Evolutionary conservation across 306 rosid species (phyloP), one percentile per base, ranked within the genome.

Genomic region (Inga leiocalycina): DNA sequence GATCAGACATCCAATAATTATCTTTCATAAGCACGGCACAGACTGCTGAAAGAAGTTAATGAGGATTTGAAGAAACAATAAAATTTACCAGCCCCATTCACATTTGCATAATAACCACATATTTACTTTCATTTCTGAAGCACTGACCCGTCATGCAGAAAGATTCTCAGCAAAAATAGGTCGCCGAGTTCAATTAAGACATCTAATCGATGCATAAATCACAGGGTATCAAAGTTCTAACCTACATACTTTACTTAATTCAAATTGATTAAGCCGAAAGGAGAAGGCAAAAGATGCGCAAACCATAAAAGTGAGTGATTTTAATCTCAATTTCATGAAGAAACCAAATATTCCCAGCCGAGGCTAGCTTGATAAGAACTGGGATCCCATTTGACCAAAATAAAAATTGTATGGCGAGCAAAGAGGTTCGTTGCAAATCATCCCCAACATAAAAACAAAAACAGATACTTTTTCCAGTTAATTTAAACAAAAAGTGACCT

Each of bases 311-410:
- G 49, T n/a, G n/a, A 41, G 30, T 41, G 44, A 32, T 68, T 68
- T 19, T 37, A 67, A 35, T 68, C 46, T 24, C 70, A 32, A 64
- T 51, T 71, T 72, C 45, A 35, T 39, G 13, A 78, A 79, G 39
- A 84, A 79, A 64, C 70, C 20, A 64, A 64, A 30, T 64, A 46
- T 77, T 77, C 59, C 72, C 34, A 41, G 61, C 71, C 79, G 81
- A 75, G 15, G 75, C 51, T 65, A 49, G 71, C 76, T 15, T 71
- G 14, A 74, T 30, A 89, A 67, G 34, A 14, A 54, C 57, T 19
- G 54, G 14, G 12, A 71, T 71, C 37, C 57, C 34, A 71, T 35
- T 57, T 44, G 5, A 35, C 30, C 73, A 59, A 41, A 22, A 46
- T 78, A 77, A 83, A 77, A 77, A 22, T 20, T 73, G 27, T 37